phyloP scores from a whole-genome alignment of 2,329 filamentous ascomycete species.

The Talaromyces marneffei region DNA sequence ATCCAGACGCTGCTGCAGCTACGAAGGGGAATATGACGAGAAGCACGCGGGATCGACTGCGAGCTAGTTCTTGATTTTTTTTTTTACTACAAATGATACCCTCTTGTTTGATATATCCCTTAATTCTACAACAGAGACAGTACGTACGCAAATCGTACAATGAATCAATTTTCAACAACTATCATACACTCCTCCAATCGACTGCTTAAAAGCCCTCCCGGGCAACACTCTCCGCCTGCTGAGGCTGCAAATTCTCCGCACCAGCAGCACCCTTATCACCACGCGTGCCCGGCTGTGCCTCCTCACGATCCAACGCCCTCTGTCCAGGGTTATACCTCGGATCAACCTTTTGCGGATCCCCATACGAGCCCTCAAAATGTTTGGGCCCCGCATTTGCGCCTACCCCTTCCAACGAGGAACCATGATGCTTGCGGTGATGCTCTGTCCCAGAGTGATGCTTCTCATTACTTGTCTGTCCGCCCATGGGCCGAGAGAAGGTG shows the following conservation, averaged over 20 bases:
- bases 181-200: neutral
- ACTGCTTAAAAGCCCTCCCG: constrained; percentile 1
- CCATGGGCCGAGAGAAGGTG: constrained; percentile 48
- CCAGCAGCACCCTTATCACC: constrained; percentile 27
- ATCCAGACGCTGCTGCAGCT: constrained; percentile 16
- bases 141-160: neutral
- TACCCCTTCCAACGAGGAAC: constrained; percentile 41
- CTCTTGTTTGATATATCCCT: neutral
- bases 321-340: constrained; percentile 24
- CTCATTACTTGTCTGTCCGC: constrained; percentile 46
- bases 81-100: neutral
- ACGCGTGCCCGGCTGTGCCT: constrained; percentile 18
- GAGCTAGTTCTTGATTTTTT: constrained; percentile 8
- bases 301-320: constrained; percentile 26
- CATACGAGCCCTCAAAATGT: neutral
- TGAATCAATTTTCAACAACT: neutral
- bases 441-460: constrained; percentile 42
- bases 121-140: too few species aligned
- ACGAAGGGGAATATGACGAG: constrained; percentile 13
- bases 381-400: constrained; percentile 26
- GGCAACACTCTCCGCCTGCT: constrained; percentile 14
- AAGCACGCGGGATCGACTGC: constrained; percentile 13
- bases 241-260: constrained; percentile 25
- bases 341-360: constrained; percentile 16
- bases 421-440: constrained; percentile 37